phyloP scores from a whole-genome alignment of 192 early-diverging fungal genomes.

The Coemansia brasiliensis region DNA sequence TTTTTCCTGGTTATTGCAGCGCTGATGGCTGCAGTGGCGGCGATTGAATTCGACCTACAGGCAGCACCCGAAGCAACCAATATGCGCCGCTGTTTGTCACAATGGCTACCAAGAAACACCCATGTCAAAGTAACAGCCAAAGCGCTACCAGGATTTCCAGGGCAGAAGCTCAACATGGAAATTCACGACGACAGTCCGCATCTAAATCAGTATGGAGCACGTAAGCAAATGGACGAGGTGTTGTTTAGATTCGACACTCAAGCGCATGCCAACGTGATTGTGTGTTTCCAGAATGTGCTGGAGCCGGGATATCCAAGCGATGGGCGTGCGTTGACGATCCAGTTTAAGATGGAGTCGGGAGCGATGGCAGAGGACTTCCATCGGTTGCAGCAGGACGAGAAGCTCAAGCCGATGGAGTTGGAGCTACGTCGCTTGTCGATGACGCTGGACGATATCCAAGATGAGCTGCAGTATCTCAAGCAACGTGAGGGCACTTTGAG shows the following conservation, averaged over 20 bases:
- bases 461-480: conserved; percentile 86
- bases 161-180: conserved; percentile 65
- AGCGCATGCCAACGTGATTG: conserved; percentile 77
- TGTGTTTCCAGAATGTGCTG: conserved; percentile 82
- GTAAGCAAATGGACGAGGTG: conserved; percentile 64
- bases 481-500: conserved; percentile 78
- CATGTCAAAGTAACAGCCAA: conserved; percentile 71
- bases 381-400: conserved; percentile 70
- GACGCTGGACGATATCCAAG: conserved; percentile 72
- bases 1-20: conserved; percentile 17
- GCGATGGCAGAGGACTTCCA: conserved; percentile 79
- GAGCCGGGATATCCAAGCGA: conserved; percentile 55
- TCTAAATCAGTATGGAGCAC: conserved; percentile 69
- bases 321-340: conserved; percentile 60
- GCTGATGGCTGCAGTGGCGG: conserved; percentile 25
- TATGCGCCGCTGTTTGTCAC: conserved; percentile 69
- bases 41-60: conserved; percentile 80
- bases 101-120: conserved; percentile 69
- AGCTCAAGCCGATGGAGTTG: conserved; percentile 85
- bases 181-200: conserved; percentile 72
- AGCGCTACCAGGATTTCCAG: conserved; percentile 64
- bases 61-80: conserved; percentile 51
- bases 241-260: conserved; percentile 80
- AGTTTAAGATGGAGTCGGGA: conserved; percentile 80
- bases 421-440: conserved; percentile 81